Conservation (phyloP, 768 basidiomycete species). For the Boletus tomentosulus region DNA sequence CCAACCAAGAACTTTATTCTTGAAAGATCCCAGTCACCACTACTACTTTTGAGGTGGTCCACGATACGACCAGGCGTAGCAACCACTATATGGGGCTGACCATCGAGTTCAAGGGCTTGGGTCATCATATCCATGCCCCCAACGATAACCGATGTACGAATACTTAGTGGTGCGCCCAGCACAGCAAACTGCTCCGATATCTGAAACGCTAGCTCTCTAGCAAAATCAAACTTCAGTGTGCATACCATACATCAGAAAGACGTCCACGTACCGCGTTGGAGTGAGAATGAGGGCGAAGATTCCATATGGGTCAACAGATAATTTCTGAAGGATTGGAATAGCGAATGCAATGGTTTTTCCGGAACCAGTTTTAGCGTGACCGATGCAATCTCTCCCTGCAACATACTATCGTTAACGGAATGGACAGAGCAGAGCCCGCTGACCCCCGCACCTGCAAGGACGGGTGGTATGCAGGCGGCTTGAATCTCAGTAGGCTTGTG, state of each 20-base stretch:
- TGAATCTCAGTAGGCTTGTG: constrained; percentile 83
- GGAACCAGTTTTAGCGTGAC: constrained; percentile 96
- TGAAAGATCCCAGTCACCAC: constrained; percentile 76
- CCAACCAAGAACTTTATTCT: constrained; percentile 81
- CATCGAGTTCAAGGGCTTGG: constrained; percentile 82
- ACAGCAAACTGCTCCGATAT: constrained; percentile 95
- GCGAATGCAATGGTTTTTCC: constrained; percentile 99
- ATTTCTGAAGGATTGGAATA: constrained; percentile 85
- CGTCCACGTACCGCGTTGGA: constrained; percentile 73
- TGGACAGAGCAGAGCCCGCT: neutral
- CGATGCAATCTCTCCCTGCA: constrained; percentile 91
- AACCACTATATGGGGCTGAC: constrained; percentile 88
- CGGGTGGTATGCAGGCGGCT: constrained; percentile 81
- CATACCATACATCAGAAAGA: neutral
- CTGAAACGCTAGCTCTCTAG: constrained; percentile 94
- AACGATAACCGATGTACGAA: constrained; percentile 85
- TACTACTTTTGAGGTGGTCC: constrained; percentile 78
- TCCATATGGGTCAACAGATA: constrained; percentile 88
- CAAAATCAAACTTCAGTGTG: neutral
- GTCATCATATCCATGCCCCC: constrained; percentile 99
- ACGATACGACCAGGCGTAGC: constrained; percentile 95
- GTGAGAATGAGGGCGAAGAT: constrained; percentile 92
- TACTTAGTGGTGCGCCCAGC: constrained; percentile 74
- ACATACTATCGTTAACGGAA: neutral
- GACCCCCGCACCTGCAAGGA: constrained; percentile 59